Evolutionary conservation across 768 basidiomycete species (phyloP), one percentile per base, ranked within the genome.

Genomic region (Heimioporus sp.): DNA sequence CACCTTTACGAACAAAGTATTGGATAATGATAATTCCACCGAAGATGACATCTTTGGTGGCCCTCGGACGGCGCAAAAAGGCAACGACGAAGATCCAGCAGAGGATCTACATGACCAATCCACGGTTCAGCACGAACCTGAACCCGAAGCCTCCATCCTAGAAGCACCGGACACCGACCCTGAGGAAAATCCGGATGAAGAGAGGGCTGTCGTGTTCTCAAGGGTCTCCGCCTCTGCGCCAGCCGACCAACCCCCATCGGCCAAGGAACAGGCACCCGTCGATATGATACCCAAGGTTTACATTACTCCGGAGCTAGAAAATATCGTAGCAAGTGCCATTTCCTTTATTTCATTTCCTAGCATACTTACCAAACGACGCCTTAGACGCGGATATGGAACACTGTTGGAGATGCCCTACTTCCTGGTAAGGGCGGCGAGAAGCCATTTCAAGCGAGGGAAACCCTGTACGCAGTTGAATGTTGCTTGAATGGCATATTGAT

Each of bases 341-440:
- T 4, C 17, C 10, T 44, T 44, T 42, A 3, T 28, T 48, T 41
- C 20, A 4, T n/a, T 44, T n/a, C 19, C 16, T 21, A 3, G 5
- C 12, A 15, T 41, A 2, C 42, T 48, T 20, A 5, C 28, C 44
- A 30, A 36, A 10, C 5, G 15, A 28, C 12, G 5, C 4, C 36
- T 7, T 56, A 91, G 90, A 64, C 76, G 21, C 88, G 82, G 61
- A 85, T 92, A 56, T 87, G 87, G 86, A 54, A 72, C 11, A 80
- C 83, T 10, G 72, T 84, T 11, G 80, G 83, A 17, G 87, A 90
- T 41, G 70, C 83, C 35, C 74, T 90, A 16, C 77, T 80, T 71
- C 80, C 82, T 16, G 80, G 80, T 13, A 72, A 80, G 58, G 56
- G 56, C 37, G 67, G 65, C 13, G 72, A 65, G 48, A 77, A 74